Evolutionary conservation across 2,329 filamentous ascomycete genomes (phyloP).

Genomic region (Fusarium vanettenii): DNA sequence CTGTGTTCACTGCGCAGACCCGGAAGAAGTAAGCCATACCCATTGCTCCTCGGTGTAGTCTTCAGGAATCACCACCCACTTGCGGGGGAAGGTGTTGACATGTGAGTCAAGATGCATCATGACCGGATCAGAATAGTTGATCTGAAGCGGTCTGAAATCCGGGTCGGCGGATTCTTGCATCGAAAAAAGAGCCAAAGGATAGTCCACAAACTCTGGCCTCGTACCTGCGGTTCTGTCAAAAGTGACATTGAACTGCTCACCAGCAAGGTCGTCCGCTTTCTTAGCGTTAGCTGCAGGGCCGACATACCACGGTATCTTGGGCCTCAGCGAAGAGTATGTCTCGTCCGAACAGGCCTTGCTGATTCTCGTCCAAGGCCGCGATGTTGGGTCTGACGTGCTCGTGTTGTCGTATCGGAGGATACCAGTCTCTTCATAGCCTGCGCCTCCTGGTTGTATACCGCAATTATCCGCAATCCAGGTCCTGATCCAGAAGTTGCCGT

Average conservation of each 20-base stretch:
- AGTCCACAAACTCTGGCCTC: conserved; percentile 6
- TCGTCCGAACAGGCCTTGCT: conserved; percentile 30
- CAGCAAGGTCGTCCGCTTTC: background rate
- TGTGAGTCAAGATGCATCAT: conserved; percentile 30
- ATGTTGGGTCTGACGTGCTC: conserved; percentile 3
- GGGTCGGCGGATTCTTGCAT: conserved; percentile 15
- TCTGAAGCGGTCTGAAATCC: conserved; percentile 27
- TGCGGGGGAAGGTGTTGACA: background rate
- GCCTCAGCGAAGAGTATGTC: conserved; percentile 24
- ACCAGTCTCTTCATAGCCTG: conserved; percentile 28
- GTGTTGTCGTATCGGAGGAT: conserved; percentile 29
- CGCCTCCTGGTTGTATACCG: background rate
- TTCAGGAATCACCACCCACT: conserved; percentile 36
- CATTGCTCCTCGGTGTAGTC: conserved; percentile 34
- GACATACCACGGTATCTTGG: conserved; percentile 36
- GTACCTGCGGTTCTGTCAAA: background rate
- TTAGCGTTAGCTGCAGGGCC: conserved; percentile 30
- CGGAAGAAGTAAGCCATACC: background rate
- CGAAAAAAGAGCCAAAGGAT: conserved; percentile 24
- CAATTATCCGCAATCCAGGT: conserved; percentile 21
- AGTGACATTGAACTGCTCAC: conserved; percentile 31
- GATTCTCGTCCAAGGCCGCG: conserved; percentile 15
- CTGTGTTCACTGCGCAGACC: background rate
- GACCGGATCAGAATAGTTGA: conserved; percentile 26
- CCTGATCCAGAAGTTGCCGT: conserved; percentile 41